phyloP scores from a whole-genome alignment of 208 protist species.

The Perkinsela sp. region DNA sequence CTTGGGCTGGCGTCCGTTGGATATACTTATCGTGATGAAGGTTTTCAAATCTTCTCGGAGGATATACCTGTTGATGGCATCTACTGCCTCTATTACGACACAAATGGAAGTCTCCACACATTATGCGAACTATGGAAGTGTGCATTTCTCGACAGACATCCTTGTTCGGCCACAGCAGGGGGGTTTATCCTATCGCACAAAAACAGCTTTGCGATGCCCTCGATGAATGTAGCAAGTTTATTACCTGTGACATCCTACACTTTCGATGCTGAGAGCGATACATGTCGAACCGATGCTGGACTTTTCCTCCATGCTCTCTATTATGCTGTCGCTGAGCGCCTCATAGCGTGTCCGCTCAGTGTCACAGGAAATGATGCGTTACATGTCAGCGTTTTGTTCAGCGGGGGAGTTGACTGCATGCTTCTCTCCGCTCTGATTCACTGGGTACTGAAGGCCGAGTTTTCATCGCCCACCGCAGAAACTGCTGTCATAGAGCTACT shows the following conservation, averaged over 20 bases:
- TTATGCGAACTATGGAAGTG: not conserved
- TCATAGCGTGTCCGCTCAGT: not conserved
- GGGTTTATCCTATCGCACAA: not conserved
- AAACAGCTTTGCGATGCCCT: not conserved
- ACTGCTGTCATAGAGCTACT: slow-evolving; percentile 66
- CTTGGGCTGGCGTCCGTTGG: not conserved
- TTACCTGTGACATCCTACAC: not conserved
- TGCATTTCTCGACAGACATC: not conserved
- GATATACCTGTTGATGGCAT: not conserved
- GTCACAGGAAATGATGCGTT: slow-evolving; percentile 1
- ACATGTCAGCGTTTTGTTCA: slow-evolving; percentile 56
- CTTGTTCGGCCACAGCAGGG: not conserved
- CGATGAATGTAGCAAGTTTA: not conserved
- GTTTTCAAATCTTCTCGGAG: not conserved
- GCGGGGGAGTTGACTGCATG: slow-evolving; percentile 73
- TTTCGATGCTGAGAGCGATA: not conserved
- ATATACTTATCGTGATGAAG: not conserved
- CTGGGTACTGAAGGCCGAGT: slow-evolving; percentile 20
- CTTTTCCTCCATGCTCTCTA: not conserved
- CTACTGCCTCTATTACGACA: not conserved
- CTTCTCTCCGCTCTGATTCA: slow-evolving; percentile 65
- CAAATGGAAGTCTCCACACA: not conserved
- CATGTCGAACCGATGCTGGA: not conserved
- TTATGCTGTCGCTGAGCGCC: not conserved
- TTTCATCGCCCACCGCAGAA: not conserved